Evolutionary conservation across 805 yeast genomes (phyloP).

Genomic region (Brettanomyces sp.): DNA sequence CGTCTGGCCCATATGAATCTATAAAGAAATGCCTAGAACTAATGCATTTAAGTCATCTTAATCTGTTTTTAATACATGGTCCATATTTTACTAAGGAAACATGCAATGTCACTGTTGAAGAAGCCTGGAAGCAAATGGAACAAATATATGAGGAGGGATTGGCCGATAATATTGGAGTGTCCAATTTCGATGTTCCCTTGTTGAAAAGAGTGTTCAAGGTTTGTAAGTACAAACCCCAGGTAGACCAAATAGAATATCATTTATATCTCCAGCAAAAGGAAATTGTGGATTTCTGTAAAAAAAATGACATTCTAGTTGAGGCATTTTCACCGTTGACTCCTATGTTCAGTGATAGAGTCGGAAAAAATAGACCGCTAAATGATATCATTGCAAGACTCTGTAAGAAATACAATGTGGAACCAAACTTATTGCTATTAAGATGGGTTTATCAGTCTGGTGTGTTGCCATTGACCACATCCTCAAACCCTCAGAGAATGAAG

Average conservation of each 20-base stretch:
- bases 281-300: conserved; percentile 38
- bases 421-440: conserved; percentile 54
- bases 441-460: conserved; percentile 61
- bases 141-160: conserved; percentile 34
- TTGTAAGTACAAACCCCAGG: conserved; percentile 43
- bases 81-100: conserved; percentile 37
- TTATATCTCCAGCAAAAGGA: conserved; percentile 57
- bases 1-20: conserved; percentile 37
- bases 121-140: conserved; percentile 42
- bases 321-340: conserved; percentile 68
- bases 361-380: conserved; percentile 31
- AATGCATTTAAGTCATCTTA: conserved; percentile 44
- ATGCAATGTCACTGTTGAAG: conserved; percentile 35
- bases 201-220: conserved; percentile 27
- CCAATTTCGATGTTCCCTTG: conserved; percentile 49
- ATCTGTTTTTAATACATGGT: conserved; percentile 53
- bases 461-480: conserved; percentile 68
- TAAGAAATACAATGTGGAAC: conserved; percentile 45
- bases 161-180: conserved; percentile 45
- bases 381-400: conserved; percentile 30
- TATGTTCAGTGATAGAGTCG: conserved; percentile 33
- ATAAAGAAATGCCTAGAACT: conserved; percentile 37
- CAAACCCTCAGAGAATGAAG: conserved; percentile 44
- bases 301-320: conserved; percentile 43
- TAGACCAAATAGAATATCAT: conserved; percentile 64